A percentile compares a stretch with the other conserved stretches of the same genome.
phyloP scores from a whole-genome alignment of 345 rosid species.

The Carallia pectinifolia region DNA sequence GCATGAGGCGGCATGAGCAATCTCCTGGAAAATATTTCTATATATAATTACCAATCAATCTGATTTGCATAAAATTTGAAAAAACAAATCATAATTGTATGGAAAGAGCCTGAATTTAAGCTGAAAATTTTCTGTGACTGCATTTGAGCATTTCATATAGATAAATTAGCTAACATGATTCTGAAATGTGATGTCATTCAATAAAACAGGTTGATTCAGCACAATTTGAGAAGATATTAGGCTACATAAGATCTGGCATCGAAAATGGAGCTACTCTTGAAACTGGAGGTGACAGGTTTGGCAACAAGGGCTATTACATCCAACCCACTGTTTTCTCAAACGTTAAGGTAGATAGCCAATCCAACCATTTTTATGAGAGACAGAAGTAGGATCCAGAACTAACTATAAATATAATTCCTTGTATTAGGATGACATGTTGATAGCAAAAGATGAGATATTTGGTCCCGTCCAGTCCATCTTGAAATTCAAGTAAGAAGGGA shows the following conservation, averaged over 20 bases:
- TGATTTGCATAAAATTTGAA: too few relatives aligned
- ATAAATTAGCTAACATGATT: not conserved
- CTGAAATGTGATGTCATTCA: not conserved
- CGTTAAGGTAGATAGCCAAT: constrained; percentile 51
- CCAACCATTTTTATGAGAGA: not conserved
- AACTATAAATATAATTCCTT: not conserved
- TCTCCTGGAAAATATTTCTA: not conserved
- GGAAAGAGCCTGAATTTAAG: not conserved
- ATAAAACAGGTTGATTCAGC: constrained; percentile 57
- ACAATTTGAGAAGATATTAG: constrained; percentile 70
- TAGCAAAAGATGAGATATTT: constrained; percentile 87
- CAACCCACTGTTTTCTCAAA: constrained; percentile 97
- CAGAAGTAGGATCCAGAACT: not conserved
- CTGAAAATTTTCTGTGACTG: not conserved
- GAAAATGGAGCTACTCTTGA: constrained; percentile 88
- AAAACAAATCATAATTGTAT: not conserved
- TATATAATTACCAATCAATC: not conserved
- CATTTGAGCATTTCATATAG: not conserved
- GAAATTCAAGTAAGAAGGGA: constrained; percentile 71
- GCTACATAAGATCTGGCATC: constrained; percentile 65
- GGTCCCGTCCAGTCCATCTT: constrained; percentile 92
- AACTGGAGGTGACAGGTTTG: constrained; percentile 76
- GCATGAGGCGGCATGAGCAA: too few relatives aligned
- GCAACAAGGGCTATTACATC: constrained; percentile 72
- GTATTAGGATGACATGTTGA: constrained; percentile 81